These are phyloP conservation scores for Stemphylium vesicarium DNA, from an alignment of 2,329 filamentous ascomycete genomes.

Conservation along the genomic window DNA sequence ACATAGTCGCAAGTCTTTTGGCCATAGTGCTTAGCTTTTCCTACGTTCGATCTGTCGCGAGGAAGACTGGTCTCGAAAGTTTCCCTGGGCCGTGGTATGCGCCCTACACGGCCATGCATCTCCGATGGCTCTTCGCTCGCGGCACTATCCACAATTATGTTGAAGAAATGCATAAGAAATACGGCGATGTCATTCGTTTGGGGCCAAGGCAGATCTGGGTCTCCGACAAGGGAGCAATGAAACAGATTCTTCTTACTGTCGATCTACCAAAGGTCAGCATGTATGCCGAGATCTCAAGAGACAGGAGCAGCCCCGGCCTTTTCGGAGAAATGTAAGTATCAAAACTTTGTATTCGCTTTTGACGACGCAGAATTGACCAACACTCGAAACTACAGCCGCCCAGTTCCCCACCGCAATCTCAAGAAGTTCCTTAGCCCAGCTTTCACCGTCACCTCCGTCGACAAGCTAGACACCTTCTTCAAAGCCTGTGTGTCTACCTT, in stretches of 20 bases:
- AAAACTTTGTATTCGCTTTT: neutral
- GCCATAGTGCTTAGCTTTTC: slow-evolving; percentile 1
- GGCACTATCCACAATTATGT: slow-evolving; percentile 1
- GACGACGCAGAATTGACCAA: neutral
- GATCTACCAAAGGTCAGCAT: slow-evolving; percentile 1
- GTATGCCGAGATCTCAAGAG: slow-evolving; percentile 5
- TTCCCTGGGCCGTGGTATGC: slow-evolving; percentile 6
- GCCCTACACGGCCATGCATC: slow-evolving; percentile 4
- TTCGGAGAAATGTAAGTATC: slow-evolving; percentile 1
- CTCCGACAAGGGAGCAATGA: slow-evolving; percentile 3
- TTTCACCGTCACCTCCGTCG: neutral
- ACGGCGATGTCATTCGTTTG: slow-evolving; percentile 1
- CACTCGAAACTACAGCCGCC: neutral
- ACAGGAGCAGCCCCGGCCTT: slow-evolving; percentile 1
- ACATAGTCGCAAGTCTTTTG: neutral
- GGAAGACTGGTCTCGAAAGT: slow-evolving; percentile 1
- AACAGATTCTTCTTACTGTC: slow-evolving; percentile 1
- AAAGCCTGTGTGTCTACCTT: slow-evolving; percentile 1
- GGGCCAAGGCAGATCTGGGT: slow-evolving; percentile 3
- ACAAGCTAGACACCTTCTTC: slow-evolving; percentile 5
- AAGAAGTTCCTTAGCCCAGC: slow-evolving; percentile 5
- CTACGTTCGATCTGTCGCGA: neutral
- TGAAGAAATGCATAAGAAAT: slow-evolving; percentile 2
- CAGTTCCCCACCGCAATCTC: slow-evolving; percentile 2
- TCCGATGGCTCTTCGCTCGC: slow-evolving; percentile 4